Evolutionary conservation across 495 filamentous ascomycete species (phyloP).

Genomic region (Penicillium argentinense): DNA sequence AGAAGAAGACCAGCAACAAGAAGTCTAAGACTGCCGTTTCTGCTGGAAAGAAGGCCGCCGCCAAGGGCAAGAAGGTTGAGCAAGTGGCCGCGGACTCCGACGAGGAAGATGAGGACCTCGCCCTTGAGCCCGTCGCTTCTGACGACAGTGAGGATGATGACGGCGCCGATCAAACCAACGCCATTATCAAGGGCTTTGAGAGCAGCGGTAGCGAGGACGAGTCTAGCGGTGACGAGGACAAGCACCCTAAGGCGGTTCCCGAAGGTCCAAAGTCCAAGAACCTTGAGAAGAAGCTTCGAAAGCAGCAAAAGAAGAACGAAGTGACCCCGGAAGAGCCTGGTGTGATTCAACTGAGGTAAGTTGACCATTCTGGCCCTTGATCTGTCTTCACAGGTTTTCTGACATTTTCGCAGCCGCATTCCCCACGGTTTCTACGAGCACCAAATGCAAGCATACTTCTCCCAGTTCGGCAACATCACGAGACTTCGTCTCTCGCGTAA

Average conservation of each 20-base stretch:
- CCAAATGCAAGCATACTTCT: constrained; percentile 91
- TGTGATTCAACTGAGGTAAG: constrained; percentile 78
- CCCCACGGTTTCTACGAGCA: constrained; percentile 96
- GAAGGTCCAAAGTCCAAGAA: constrained; percentile 62
- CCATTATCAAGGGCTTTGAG: constrained; percentile 75
- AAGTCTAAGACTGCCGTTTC: constrained; percentile 39
- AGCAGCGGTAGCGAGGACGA: constrained; percentile 68
- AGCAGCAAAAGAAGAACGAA: constrained; percentile 45
- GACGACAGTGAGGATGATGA: constrained; percentile 29
- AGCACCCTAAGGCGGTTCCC: constrained; percentile 57
- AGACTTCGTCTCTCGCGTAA: constrained; percentile 87
- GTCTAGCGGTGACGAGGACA: constrained; percentile 52
- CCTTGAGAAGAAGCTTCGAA: constrained; percentile 57
- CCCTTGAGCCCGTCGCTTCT: constrained; percentile 20
- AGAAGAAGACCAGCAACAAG: constrained; percentile 33
- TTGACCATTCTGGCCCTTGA: constrained; percentile 1
- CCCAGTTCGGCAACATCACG: constrained; percentile 87
- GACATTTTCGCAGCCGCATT: constrained; percentile 73
- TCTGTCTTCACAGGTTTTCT: too few relatives aligned
- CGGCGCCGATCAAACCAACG: constrained; percentile 67
- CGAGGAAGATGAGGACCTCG: constrained; percentile 23
- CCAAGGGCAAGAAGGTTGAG: constrained; percentile 33
- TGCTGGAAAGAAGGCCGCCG: constrained; percentile 33
- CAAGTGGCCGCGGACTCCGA: constrained; percentile 32
- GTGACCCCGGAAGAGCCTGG: constrained; percentile 58